Base-by-base conservation (phyloP, 2,329 filamentous ascomycete genomes). In the Beauveria rudraprayagi region DNA sequence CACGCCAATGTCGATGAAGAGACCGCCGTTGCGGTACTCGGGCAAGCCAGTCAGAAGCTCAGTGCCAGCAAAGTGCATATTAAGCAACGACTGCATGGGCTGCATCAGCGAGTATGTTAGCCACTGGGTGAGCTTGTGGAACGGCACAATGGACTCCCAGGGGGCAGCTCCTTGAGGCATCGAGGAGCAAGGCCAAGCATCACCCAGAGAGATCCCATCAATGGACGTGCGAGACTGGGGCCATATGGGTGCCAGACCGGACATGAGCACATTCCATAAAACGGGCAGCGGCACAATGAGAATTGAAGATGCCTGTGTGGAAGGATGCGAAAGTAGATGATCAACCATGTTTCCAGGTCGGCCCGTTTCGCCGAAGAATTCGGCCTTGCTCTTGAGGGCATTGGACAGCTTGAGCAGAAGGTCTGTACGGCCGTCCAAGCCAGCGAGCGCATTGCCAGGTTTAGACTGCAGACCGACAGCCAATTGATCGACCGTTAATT, bases 41-140 rank as follows among this genome's bases (percentile, higher is more conserved):
- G 92, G 92, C 3, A 97, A 79, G 24, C 91, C 92, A 0, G 92
- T 97, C 65, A 96, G 80, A 7, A 95, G 81, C 63, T 95, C 90
- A 1, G 85, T 84, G 48, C 91, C 91, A 3, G 88, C 86, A 72
- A 94, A 94, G 66, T 91, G 85, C 62, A 95, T 86, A 61, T 88
- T 84, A 67, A 96, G 85, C 24, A 96, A 75, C 65, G 86, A 89
- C 61, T 87, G 84, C 88, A 96, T 95, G 0, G 92, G 92, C 26
- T 92, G 88, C 90, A 95, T 95, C 61, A 97, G 83, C 2, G 91
- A 96, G 75, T 96, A 96, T 55, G 89, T 91, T 61, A 97, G 86
- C 92, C 92, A 97, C 73, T 96, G 92, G 0, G 92, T 95, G 41
- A 96, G 82, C 76, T 96, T 96, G 78, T 97, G 92, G 77, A 96